Evolutionary conservation across 768 basidiomycete species (phyloP), one percentile per base, ranked within the genome.

Genomic region (Pholiota microspora): DNA sequence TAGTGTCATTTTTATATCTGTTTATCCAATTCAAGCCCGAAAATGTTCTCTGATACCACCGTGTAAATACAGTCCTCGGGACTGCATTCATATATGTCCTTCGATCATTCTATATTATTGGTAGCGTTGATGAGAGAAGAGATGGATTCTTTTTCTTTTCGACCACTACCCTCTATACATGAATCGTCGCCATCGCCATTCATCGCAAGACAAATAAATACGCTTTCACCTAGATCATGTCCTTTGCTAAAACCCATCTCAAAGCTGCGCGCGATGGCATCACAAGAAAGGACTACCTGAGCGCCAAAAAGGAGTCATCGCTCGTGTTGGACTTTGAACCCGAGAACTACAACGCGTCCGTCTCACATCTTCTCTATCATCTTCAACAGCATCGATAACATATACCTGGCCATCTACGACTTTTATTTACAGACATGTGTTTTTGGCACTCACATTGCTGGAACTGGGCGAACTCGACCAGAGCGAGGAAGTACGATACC

Each of bases 321-420:
- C 79, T 84, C 58, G 84, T 86, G 7, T 71, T 92, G 15, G 84
- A 86, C 32, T 85, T 83, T 59, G 94, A 97, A 53, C 79, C 86
- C 1, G 80, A 83, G 38, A 94, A 93, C 64, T 96, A 96, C 66
- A 85, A 89, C 64, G 94, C 91, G 93, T 95, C 67, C 64, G 88
- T 79, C 40, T 44, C 25, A 38, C 31, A 55, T 29, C 28, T 31
- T 6, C 25, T 35, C 24, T 42, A 16, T 15, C 13, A 28, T 23
- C 18, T 29, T 32, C 23, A 4, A 2, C 32, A 50, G 21, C n/a
- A n/a, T 50, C 16, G 42, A 34, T 48, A 10, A 51, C 49, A 15
- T 27, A n/a, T 18, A 62, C 44, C 29, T 57, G 18, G 48, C 13
- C 10, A 2, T 42, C 8, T 1, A 15, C 21, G 12, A 10, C 16